phyloP scores from a whole-genome alignment of 768 basidiomycete species.

The Lactarius pseudohatsudake region DNA sequence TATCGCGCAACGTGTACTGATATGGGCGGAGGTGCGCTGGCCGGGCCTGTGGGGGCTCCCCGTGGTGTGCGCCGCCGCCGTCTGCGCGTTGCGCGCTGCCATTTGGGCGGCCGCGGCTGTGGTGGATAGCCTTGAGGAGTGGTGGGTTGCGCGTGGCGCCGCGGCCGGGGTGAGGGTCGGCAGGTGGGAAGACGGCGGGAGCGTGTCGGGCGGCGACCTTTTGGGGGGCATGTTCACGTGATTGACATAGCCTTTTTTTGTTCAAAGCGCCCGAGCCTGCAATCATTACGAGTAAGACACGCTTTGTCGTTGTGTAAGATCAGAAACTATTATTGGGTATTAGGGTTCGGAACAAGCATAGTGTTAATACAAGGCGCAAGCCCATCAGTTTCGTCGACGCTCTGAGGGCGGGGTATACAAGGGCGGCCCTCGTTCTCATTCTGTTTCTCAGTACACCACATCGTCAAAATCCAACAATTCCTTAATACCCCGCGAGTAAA shows the following conservation, averaged over 20 bases:
- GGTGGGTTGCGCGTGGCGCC: not conserved
- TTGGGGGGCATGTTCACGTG: conserved; percentile 23
- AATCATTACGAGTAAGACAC: not conserved
- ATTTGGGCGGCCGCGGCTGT: conserved; percentile 8
- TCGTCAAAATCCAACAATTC: not conserved
- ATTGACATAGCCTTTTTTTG: not conserved
- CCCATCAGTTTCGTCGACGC: not conserved
- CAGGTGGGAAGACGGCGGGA: conserved; percentile 23
- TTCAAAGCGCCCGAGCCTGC: not conserved
- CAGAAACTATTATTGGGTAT: not conserved
- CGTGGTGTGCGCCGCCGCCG: conserved; percentile 3
- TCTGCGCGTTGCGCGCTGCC: not conserved
- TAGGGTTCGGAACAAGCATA: not conserved
- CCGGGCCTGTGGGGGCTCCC: conserved; percentile 19
- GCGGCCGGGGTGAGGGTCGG: conserved; percentile 16
- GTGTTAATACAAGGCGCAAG: not conserved
- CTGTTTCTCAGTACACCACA: not conserved
- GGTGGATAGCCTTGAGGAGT: not conserved
- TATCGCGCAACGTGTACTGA: conserved; percentile 10
- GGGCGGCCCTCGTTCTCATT: not conserved
- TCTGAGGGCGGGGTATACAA: not conserved
- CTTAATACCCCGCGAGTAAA: not conserved
- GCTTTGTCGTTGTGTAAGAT: not conserved
- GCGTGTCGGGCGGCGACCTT: conserved; percentile 20
- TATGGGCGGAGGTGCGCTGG: conserved; percentile 25